These are phyloP conservation scores for Aspergillus thermomutatus DNA, from an alignment of 2,329 filamentous ascomycete genomes.

Conservation along the genomic window DNA sequence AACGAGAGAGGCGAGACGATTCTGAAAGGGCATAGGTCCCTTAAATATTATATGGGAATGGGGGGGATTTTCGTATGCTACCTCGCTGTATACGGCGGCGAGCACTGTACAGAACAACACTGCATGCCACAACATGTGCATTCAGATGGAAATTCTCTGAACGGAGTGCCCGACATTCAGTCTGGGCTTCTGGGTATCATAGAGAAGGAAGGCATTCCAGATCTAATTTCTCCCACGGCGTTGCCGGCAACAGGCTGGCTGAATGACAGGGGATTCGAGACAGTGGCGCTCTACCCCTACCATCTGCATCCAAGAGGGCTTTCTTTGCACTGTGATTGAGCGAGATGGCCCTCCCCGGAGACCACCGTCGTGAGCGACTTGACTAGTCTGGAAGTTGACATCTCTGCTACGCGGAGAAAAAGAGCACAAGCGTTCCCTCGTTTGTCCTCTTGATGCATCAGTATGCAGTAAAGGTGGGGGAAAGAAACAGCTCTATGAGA, in stretches of 20 bases:
- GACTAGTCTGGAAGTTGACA: neutral
- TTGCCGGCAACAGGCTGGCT: neutral
- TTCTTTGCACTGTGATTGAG: neutral
- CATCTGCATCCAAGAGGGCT: neutral
- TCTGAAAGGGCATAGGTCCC: neutral
- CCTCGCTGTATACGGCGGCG: neutral
- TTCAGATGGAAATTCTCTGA: neutral
- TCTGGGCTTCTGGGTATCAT: neutral
- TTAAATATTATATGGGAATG: slow-evolving; percentile 3
- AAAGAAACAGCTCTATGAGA: neutral
- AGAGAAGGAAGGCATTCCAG: neutral
- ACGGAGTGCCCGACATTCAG: neutral
- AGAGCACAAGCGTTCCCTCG: neutral
- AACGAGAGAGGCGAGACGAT: neutral
- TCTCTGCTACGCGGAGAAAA: neutral
- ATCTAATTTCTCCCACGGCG: neutral
- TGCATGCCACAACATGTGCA: neutral
- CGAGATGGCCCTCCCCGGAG: neutral
- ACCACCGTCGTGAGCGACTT: neutral
- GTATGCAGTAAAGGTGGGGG: no score
- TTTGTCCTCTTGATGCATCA: neutral
- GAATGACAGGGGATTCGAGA: neutral
- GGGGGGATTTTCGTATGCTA: neutral
- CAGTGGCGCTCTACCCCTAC: neutral
- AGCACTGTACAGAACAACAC: neutral